Evolutionary conservation across 805 yeast species (phyloP).

Genomic region (Naumovozyma baii): DNA sequence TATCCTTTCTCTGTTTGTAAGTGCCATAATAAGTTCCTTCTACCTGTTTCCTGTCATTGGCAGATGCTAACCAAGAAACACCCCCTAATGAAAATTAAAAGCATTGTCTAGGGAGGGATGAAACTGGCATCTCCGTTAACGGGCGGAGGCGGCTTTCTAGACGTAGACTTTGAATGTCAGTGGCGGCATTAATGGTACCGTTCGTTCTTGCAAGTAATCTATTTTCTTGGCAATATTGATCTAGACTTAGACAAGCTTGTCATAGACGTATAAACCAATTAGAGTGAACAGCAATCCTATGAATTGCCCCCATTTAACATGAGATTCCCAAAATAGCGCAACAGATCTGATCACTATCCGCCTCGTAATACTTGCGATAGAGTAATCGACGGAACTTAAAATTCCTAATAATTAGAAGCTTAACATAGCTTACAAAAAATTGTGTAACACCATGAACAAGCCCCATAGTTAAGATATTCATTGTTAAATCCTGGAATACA

Average conservation of each 20-base stretch:
- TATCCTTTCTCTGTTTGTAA: too few relatives aligned
- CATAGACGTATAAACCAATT: constrained; percentile 59
- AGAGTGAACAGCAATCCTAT: constrained; percentile 49
- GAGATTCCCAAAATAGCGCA: constrained; percentile 57
- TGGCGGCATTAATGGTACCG: too few relatives aligned
- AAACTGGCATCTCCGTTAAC: neutral
- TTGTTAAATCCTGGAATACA: constrained; percentile 25
- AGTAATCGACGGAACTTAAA: constrained; percentile 66
- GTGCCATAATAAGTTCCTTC: too few relatives aligned
- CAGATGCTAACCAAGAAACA: too few relatives aligned
- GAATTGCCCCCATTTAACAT: constrained; percentile 34
- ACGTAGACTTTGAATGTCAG: too few relatives aligned
- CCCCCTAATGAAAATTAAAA: too few relatives aligned
- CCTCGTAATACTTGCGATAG: constrained; percentile 69
- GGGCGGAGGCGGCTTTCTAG: too few relatives aligned
- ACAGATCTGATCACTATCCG: constrained; percentile 60
- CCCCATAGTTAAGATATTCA: constrained; percentile 32
- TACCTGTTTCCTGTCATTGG: too few relatives aligned
- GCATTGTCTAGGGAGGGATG: too few relatives aligned
- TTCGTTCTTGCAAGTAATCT: too few relatives aligned
- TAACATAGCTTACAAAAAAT: constrained; percentile 58
- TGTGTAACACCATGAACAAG: constrained; percentile 59
- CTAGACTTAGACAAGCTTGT: constrained; percentile 45
- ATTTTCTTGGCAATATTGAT: neutral
- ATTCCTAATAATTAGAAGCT: constrained; percentile 70